These are phyloP conservation scores for Dictyostelium firmibasis DNA, from an alignment of 78 protist species.

Conservation along the genomic window DNA sequence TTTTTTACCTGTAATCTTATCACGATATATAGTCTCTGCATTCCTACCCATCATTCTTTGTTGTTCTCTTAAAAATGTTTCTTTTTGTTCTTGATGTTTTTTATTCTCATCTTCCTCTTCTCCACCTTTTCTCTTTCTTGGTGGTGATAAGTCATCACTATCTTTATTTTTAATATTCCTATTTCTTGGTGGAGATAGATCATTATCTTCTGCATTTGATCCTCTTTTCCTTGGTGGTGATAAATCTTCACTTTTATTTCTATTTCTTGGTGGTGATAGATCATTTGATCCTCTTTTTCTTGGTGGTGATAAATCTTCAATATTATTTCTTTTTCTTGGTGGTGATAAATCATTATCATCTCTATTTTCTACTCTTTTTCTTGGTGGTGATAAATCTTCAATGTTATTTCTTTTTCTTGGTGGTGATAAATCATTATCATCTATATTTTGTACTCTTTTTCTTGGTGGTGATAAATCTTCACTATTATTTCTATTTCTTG, in stretches of 20 bases:
- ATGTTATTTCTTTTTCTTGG: conserved; percentile 25
- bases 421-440: conserved; percentile 18
- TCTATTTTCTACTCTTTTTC: no score
- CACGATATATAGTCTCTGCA: conserved; percentile 63
- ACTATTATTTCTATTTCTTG: conserved; percentile 11
- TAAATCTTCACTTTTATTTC: neutral
- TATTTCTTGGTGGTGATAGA: conserved; percentile 46
- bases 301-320: no score
- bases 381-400: conserved; percentile 39
- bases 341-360: conserved; percentile 16
- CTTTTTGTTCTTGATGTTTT: neutral
- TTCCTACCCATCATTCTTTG: conserved; percentile 19
- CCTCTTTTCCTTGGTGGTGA: conserved; percentile 48
- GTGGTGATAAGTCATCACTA: conserved; percentile 26
- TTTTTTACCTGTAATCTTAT: conserved; percentile 18
- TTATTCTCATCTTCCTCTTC: neutral
- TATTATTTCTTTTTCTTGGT: conserved; percentile 17
- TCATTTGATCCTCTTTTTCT: conserved; percentile 5
- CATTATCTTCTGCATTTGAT: neutral
- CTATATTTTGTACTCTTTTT: neutral
- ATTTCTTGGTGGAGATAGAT: conserved; percentile 57
- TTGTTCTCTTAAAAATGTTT: conserved; percentile 12
- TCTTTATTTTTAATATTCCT: neutral
- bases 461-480: conserved; percentile 35
- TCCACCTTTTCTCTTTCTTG: conserved; percentile 7